These are phyloP conservation scores for Stagonosporopsis tanaceti DNA, from an alignment of 2,329 filamentous ascomycete genomes.

Conservation along the genomic window DNA sequence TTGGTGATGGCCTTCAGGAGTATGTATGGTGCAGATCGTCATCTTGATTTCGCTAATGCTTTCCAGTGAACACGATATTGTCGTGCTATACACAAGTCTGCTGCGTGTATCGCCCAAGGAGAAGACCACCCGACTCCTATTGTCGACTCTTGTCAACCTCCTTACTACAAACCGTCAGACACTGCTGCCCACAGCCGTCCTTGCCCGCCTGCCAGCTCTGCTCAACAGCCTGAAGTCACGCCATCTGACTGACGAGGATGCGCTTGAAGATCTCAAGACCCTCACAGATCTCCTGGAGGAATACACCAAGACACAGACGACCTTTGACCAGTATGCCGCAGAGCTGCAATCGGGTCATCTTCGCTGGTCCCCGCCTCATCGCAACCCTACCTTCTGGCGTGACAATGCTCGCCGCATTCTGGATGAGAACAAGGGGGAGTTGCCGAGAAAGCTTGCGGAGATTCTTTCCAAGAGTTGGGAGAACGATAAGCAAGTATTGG, in stretches of 20 bases:
- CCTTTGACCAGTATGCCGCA: slow-evolving; percentile 75
- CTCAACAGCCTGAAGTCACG: slow-evolving; percentile 64
- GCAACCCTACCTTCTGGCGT: slow-evolving; percentile 86
- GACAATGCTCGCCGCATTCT: slow-evolving; percentile 90
- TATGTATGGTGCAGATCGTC: slow-evolving; percentile 55
- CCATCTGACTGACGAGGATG: slow-evolving; percentile 61
- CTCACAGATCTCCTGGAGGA: slow-evolving; percentile 76
- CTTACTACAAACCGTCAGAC: slow-evolving; percentile 74
- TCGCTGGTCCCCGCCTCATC: slow-evolving; percentile 91
- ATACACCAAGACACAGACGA: slow-evolving; percentile 75
- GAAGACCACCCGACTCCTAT: slow-evolving; percentile 91
- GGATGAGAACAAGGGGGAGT: slow-evolving; percentile 79
- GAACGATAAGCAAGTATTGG: slow-evolving; percentile 84
- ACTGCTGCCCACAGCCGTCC: slow-evolving; percentile 81
- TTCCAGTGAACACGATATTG: slow-evolving; percentile 85
- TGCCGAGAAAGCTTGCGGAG: slow-evolving; percentile 82
- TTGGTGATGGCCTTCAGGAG: slow-evolving; percentile 86
- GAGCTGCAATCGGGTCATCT: slow-evolving; percentile 88
- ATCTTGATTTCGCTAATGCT: slow-evolving; percentile 23
- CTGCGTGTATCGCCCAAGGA: slow-evolving; percentile 94
- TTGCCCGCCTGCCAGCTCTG: slow-evolving; percentile 77
- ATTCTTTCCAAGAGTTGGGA: slow-evolving; percentile 86
- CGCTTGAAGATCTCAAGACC: slow-evolving; percentile 58
- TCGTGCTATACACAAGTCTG: slow-evolving; percentile 90
- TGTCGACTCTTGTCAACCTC: slow-evolving; percentile 90